These are phyloP conservation scores for Aureobasidium lini DNA, from an alignment of 2,329 filamentous ascomycete species.

Conservation along the genomic window DNA sequence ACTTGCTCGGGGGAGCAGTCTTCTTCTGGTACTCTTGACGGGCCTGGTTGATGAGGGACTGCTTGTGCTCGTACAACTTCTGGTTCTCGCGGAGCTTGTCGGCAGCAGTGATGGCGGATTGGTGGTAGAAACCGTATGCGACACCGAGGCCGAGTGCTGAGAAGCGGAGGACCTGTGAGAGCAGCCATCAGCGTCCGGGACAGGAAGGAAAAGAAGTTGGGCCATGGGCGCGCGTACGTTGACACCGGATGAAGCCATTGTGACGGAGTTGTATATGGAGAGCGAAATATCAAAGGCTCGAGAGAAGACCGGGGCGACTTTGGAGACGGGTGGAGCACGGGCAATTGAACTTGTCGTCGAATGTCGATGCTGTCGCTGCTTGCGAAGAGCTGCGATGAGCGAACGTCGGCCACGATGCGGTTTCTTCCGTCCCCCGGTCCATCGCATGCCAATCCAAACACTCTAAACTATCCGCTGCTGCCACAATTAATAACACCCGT, in stretches of 20 bases:
- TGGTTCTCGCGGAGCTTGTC: constrained; percentile 65
- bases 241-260: constrained; percentile 23
- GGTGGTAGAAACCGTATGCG: constrained; percentile 94
- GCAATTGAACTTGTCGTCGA: not conserved
- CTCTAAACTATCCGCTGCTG: not conserved
- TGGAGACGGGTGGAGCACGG: not conserved
- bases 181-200: not conserved
- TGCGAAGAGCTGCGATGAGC: not conserved
- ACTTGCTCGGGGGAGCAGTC: constrained; percentile 46
- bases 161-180: constrained; percentile 82
- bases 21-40: constrained; percentile 86
- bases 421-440: not conserved
- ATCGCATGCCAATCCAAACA: no score
- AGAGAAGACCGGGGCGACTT: not conserved
- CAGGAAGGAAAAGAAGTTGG: not conserved
- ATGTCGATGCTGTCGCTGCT: not conserved
- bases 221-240: constrained; percentile 18
- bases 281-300: not conserved
- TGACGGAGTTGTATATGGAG: constrained; percentile 5
- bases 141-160: constrained; percentile 85
- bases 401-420: not conserved
- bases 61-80: constrained; percentile 84
- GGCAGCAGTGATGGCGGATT: constrained; percentile 66
- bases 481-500: not conserved
- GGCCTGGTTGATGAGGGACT: constrained; percentile 83